phyloP scores from a whole-genome alignment of 1,139 yeast genomes.

The Yamadazyma aaseri region DNA sequence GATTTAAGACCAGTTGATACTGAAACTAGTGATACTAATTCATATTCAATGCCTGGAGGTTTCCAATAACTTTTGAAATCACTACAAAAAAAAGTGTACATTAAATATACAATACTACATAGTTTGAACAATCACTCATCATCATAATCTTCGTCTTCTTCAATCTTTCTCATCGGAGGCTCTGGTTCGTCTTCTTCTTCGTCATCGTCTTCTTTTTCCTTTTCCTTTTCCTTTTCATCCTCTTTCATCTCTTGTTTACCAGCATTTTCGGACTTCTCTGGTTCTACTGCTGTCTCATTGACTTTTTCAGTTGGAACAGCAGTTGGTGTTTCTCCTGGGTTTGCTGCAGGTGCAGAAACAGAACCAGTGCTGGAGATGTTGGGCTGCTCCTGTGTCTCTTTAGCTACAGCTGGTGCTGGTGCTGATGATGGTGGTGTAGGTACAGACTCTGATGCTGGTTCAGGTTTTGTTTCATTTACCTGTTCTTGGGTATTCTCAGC shows the following conservation, averaged over 20 bases:
- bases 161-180: slow-evolving; percentile 72
- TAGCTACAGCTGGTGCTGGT: slow-evolving; percentile 5
- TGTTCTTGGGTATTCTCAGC: slow-evolving; percentile 3
- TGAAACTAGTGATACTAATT: not conserved
- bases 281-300: slow-evolving; percentile 4
- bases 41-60: slow-evolving; percentile 5
- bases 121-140: slow-evolving; percentile 48
- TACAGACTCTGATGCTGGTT: not conserved
- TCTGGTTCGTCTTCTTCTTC: slow-evolving; percentile 40
- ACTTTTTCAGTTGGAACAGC: slow-evolving; percentile 6
- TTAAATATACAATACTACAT: too few species aligned
- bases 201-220: slow-evolving; percentile 32
- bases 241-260: slow-evolving; percentile 1
- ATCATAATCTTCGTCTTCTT: slow-evolving; percentile 83
- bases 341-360: not conserved
- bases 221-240: slow-evolving; percentile 13
- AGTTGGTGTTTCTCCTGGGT: slow-evolving; percentile 1
- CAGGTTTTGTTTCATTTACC: not conserved
- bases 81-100: slow-evolving; percentile 1
- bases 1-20: not conserved
- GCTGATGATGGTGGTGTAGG: slow-evolving; percentile 3
- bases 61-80: too few species aligned
- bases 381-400: too few species aligned
- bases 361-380: not conserved
- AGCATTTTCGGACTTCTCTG: not conserved